Conservation (phyloP, 371 early-diverging fungal genomes). For the Apophysomyces variabilis region DNA sequence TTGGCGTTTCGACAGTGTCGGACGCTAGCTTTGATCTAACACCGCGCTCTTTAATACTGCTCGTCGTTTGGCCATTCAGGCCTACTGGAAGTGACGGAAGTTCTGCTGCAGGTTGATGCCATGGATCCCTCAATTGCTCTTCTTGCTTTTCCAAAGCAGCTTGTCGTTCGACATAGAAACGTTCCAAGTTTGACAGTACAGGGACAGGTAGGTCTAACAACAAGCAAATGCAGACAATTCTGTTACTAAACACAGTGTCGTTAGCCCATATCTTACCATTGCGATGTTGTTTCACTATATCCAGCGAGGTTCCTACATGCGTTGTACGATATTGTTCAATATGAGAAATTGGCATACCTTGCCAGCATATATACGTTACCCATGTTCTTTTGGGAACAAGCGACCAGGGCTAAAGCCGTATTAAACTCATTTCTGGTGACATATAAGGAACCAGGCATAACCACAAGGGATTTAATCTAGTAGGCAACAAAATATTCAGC, state of each 20-base stretch:
- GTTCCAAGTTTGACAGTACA: constrained; percentile 26
- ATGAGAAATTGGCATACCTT: not conserved
- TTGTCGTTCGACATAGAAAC: constrained; percentile 20
- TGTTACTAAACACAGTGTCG: not conserved
- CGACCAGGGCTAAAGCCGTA: constrained; percentile 67
- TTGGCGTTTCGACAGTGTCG: not conserved
- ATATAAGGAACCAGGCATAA: constrained; percentile 53
- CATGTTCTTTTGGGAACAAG: constrained; percentile 79
- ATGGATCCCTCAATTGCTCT: not conserved
- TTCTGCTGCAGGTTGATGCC: constrained; percentile 3
- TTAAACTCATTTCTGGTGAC: constrained; percentile 70
- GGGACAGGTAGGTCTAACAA: constrained; percentile 42
- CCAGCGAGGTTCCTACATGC: constrained; percentile 35
- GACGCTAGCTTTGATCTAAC: not conserved
- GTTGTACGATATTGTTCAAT: not conserved
- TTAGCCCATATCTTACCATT: constrained; percentile 26
- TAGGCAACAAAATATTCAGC: not conserved
- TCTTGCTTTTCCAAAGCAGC: constrained; percentile 2
- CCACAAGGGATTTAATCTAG: constrained; percentile 47
- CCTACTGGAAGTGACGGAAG: constrained; percentile 4
- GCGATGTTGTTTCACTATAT: constrained; percentile 38
- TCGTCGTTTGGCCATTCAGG: constrained; percentile 1
- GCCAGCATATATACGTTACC: constrained; percentile 29
- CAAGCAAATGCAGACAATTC: not conserved
- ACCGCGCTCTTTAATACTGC: not conserved